These are phyloP conservation scores for Isatis lusitanica DNA, from an alignment of 441 rosid genomes.

Conservation along the genomic window DNA sequence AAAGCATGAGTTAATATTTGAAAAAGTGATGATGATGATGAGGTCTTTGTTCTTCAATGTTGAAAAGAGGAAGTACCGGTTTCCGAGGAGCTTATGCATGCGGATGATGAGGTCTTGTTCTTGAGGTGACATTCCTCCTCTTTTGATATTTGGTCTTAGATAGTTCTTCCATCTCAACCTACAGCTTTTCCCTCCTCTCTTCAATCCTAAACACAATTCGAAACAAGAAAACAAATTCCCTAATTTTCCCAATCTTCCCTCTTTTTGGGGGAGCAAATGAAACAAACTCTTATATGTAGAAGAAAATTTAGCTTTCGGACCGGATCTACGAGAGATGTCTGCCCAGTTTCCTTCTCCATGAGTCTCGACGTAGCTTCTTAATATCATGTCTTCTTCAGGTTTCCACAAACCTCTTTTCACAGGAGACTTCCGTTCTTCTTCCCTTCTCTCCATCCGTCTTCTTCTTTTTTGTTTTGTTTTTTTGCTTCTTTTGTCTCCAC, in stretches of 20 bases:
- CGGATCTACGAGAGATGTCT: slow-evolving; percentile 55
- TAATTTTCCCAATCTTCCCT: not conserved
- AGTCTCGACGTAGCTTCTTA: slow-evolving; percentile 53
- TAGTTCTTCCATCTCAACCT: slow-evolving; percentile 75
- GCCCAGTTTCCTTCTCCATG: slow-evolving; percentile 78
- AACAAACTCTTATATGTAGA: not conserved
- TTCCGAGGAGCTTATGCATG: slow-evolving; percentile 72
- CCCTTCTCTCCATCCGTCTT: slow-evolving; percentile 42
- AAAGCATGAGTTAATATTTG: not conserved
- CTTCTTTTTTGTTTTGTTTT: not conserved
- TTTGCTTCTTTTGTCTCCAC: slow-evolving; percentile 1
- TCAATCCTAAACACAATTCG: slow-evolving; percentile 42
- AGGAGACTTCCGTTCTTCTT: slow-evolving; percentile 35
- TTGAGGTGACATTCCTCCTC: slow-evolving; percentile 64
- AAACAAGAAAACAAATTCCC: not conserved
- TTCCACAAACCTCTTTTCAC: slow-evolving; percentile 60
- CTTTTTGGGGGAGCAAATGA: not conserved
- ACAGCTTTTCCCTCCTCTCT: slow-evolving; percentile 73
- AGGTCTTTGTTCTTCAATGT: no score
- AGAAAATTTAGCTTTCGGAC: slow-evolving; percentile 28
- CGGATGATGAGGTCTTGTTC: slow-evolving; percentile 73
- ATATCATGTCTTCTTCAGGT: slow-evolving; percentile 60
- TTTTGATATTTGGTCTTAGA: slow-evolving; percentile 63
- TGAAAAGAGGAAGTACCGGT: slow-evolving; percentile 42
- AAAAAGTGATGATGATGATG: not conserved